Evolutionary conservation across 78 protist genomes (phyloP).

Genomic region (Dictyostelium brefeldianum): DNA sequence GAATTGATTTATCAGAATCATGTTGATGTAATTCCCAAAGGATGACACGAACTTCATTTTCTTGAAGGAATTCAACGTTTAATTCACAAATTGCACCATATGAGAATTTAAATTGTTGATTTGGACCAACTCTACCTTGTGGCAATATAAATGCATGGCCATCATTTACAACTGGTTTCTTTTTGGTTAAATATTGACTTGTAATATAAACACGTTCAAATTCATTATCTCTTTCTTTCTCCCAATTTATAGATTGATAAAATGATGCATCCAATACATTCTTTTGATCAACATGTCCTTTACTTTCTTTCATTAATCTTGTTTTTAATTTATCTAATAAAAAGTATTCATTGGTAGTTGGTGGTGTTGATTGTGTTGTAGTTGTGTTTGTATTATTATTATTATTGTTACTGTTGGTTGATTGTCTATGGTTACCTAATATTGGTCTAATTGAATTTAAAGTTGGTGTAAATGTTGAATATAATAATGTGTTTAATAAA

Average conservation of each 20-base stretch:
- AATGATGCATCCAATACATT: constrained; percentile 17
- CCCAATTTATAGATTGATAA: constrained; percentile 35
- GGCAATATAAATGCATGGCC: constrained; percentile 54
- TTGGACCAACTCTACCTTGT: constrained; percentile 52
- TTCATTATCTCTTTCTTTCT: constrained; percentile 50
- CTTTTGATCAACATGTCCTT: constrained; percentile 14
- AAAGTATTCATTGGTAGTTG: neutral
- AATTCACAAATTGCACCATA: constrained; percentile 56
- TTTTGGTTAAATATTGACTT: constrained; percentile 34
- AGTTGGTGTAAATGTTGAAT: constrained; percentile 47
- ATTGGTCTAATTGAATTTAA: constrained; percentile 29
- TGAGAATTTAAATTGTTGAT: constrained; percentile 35
- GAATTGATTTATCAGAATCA: constrained; percentile 23
- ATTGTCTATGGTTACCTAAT: constrained; percentile 34
- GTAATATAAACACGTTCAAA: constrained; percentile 54
- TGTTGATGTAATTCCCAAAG: constrained; percentile 69
- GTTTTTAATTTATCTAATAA: constrained; percentile 36
- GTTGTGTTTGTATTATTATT: neutral
- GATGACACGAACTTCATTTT: constrained; percentile 22
- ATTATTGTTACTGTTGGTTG: neutral
- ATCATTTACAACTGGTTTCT: constrained; percentile 37
- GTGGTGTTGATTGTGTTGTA: neutral
- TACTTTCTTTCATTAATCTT: neutral
- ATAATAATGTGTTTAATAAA: constrained; percentile 48
- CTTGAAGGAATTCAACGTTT: constrained; percentile 31